Base-by-base conservation (phyloP, 257 asterid species). In the Gardenia jasminoides region DNA sequence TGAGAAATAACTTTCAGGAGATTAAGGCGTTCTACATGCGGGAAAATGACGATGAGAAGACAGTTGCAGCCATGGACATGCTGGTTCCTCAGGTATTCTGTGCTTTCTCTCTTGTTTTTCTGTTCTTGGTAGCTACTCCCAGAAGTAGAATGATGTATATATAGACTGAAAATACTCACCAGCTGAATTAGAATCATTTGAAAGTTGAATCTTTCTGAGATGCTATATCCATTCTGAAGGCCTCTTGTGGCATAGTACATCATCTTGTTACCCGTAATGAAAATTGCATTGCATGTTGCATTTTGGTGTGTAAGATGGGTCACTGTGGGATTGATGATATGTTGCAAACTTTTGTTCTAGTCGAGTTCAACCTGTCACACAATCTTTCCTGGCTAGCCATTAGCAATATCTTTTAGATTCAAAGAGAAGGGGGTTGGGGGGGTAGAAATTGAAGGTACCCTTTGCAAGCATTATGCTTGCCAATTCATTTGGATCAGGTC, bases 1-100 rank as follows among this genome's bases (percentile, higher is more conserved):
- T 78, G 78, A 56, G 67, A 41, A 78, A 59, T 50, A 80, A 80
- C 66, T 82, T 78, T 73, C 94, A 96, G 98, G 98, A 73, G 47
- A 96, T 96, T 83, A 93, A 93, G 85, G 97, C 98, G 82, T 96
- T 96, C 84, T 96, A 93, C 91, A 96, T 96, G 98, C 92, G 98
- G 75, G 85, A 90, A 85, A 96, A 96, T 83, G 96, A 96, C 72
- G 99, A 96, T 87, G 97, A 94, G 77, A 92, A 87, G 89, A 96
- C 99, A 24, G 99, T 96, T 28, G 98, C 99, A 74, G 99, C 99
- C 81, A 96, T 96, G 99, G 99, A 96, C 87, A 86, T 93, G 98
- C 83, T 96, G 90, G 99, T 96, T 89, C 99, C 99, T 79, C 95
- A 92, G 97, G 99, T 96, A 93, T 64, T 78, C 41, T 70, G 71